Base-by-base conservation (phyloP, 306 rosid species). In the Prunus mume region DNA sequence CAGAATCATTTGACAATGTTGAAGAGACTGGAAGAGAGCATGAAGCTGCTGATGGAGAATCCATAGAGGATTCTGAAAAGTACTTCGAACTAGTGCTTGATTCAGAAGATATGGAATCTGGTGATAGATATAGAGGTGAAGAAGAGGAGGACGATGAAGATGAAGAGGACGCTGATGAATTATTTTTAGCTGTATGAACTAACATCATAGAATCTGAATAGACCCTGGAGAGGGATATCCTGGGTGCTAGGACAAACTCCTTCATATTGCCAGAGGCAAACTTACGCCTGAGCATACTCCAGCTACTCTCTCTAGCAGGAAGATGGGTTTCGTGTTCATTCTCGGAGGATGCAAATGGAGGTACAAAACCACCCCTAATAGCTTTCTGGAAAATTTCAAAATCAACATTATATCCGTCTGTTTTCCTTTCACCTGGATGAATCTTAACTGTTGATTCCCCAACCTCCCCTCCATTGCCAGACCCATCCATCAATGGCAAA, bases 251-350 rank as follows among this genome's bases (percentile, higher is more conserved):
- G 68, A 90, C 90, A 82, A 90, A 87, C 72, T 95, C 99, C 86
- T 88, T 95, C 87, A 79, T 82, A 75, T 76, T 81, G 34, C 89
- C 83, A 41, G 80, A 74, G 82, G 97, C 90, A 86, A 82, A 85
- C 87, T 92, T 95, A 24, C 97, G 92, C 89, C 97, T 89, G 62
- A 89, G 86, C 65, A 58, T 77, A 81, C 97, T 95, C 99, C 99
- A 95, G 76, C 88, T 84, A 83, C 92, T 92, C 89, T 89, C 97
- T 82, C 97, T 87, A 47, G 91, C 96, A 79, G 99, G 99, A 82
- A 95, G 93, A 82, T 85, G 99, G 82, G 93, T 95, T 85, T 92
- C 97, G 19, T 83, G 96, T 80, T 89, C 97, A 68, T 84, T 87
- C 73, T 83, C 92, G 0, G 93, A 86, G 22, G 97, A 87, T 11